Evolutionary conservation across 2,329 filamentous ascomycete species (phyloP), one percentile per base, ranked within the genome.

Genomic region (Piedraia hortae): DNA sequence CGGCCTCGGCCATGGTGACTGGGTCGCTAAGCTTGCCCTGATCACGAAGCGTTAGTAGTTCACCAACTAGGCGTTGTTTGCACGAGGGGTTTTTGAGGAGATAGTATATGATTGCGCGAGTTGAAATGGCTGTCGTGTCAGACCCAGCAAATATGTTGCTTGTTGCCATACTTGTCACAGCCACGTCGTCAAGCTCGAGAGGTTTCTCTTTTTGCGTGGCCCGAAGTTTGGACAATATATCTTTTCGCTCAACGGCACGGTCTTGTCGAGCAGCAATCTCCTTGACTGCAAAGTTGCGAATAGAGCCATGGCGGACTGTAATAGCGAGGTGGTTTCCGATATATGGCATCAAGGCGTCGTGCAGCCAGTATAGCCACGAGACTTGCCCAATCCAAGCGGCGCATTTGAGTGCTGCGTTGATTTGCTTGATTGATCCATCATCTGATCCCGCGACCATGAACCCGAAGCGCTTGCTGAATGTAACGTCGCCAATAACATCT

Each of bases 91-190:
- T 39, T 23, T 39, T 41, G n/a, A 40, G 28, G 11, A 48, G 34
- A 24, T 41, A 39, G 32, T 47, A 48, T 21, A 49, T 34, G 21
- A 47, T 38, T 3, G 41, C 36, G 9, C 40, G 31, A 2, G 42
- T 36, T 2, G 41, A 41, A n/a, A 46, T 43, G 10, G 44, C 45
- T 4, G 48, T 53, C 1, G 49, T 53, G 23, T 54, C 50, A 6
- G 39, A 42, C 6, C 47, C 48, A 4, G 48, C 50, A 13, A 44
- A 40, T 22, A 51, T 45, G 19, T 47, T 19, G 26, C 21, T 38
- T 2, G 42, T 39, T 1, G 40, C 40, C 38, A 48, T 47, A 21
- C 38, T 41, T 5, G 44, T 30, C 3, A 52, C 29, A 23, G 35
- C 42, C 6, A 36, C 38, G 20, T 42, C 36, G 22, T 44, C 38